Percentiles rank a stretch among this genome's conserved stretches.
Conservation (phyloP, 257 asterid genomes). For the Penstemon davidsonii region DNA sequence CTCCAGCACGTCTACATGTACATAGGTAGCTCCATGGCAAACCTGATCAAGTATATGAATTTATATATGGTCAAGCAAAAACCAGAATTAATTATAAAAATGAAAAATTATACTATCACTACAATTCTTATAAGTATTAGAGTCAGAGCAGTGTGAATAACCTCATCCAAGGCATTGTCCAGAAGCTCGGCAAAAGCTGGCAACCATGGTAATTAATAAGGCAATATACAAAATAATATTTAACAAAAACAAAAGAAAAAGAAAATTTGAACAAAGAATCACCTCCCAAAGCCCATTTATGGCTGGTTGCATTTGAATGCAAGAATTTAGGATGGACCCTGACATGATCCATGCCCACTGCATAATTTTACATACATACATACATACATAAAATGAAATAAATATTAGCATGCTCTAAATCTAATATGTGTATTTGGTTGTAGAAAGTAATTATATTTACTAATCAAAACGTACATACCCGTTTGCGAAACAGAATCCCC, state of each 20-base stretch:
- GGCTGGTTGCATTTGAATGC: conserved; percentile 93
- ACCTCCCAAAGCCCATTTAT: conserved; percentile 94
- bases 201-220: conserved; percentile 1
- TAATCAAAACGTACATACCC: conserved; percentile 1
- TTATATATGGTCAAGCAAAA: background rate
- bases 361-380: conserved; percentile 4
- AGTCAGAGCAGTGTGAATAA: conserved; percentile 11
- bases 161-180: conserved; percentile 88
- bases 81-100: background rate
- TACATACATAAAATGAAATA: background rate
- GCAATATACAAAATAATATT: background rate
- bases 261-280: background rate
- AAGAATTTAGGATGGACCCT: conserved; percentile 75
- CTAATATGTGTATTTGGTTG: background rate
- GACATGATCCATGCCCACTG: conserved; percentile 70
- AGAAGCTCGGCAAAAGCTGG: conserved; percentile 88
- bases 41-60: conserved; percentile 30
- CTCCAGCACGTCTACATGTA: conserved; percentile 52
- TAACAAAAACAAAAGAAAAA: background rate
- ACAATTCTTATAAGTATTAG: background rate
- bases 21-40: conserved; percentile 71
- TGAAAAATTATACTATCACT: background rate
- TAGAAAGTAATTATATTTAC: background rate
- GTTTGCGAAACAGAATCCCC: conserved; percentile 29
- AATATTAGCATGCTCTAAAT: background rate